Evolutionary conservation across 2,329 filamentous ascomycete genomes (phyloP), one percentile per base, ranked within the genome.

Genomic region (Sclerotinia minor): DNA sequence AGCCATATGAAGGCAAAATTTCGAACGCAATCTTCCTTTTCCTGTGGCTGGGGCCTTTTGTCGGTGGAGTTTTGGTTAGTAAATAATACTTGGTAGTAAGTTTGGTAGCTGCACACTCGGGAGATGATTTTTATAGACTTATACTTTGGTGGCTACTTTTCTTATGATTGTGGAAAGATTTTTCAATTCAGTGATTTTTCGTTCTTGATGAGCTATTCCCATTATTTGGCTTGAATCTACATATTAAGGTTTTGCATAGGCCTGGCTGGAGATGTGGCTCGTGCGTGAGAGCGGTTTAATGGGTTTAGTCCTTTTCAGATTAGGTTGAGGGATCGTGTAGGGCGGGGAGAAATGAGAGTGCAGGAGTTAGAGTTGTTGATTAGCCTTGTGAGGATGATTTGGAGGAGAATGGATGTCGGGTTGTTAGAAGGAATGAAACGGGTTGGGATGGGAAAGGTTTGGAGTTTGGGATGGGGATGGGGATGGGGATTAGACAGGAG

Each of bases 61-160:
- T 26, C 11, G 45, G 59, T 50, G 32, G 45, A 26, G 32, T 50
- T 63, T 41, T 38, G 32, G 59, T 50, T 21, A 38, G 45, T 38
- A 50, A 63, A 61, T 24, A 63, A 61, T 24, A 50, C 29, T 19
- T 21, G 21, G 45, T 61, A 19, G 29, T 61, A 38, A 50, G 15
- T 38, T 41, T 11, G 45, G 44, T 38, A 35, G 19, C 21, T 24
- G 29, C 44, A 19, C 17, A 38, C 21, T 49, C 13, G n/a, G 49
- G 26, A 8, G 13, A 24, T n/a, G 44, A n/a, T 49, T 38, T 9
- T n/a, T 24, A 24, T 32, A 32, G 11, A 21, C 29, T 60, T n/a
- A 24, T 11, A 17, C 8, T 41, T 41, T 19, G 21, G 15, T 19
- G 24, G 49, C n/a, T 26, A 38, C 17, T 35, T 44, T 44, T n/a